phyloP scores from a whole-genome alignment of 495 filamentous ascomycete genomes.

The Penicillium daleae region DNA sequence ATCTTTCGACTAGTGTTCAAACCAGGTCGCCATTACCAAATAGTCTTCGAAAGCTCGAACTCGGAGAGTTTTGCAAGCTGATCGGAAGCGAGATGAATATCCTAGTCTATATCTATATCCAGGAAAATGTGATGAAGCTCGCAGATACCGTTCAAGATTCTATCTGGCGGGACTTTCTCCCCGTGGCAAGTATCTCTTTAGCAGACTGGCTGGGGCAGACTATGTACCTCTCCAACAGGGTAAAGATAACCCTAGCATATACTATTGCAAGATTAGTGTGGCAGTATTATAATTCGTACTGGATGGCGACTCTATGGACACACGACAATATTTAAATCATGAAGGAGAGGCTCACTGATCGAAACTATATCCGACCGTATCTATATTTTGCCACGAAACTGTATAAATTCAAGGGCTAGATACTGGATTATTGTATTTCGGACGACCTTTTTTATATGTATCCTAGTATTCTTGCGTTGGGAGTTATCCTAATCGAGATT shows the following conservation, averaged over 20 bases:
- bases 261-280: neutral
- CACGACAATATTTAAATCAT: neutral
- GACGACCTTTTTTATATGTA: neutral
- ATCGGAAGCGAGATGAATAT: neutral
- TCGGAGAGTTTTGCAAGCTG: neutral
- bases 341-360: neutral
- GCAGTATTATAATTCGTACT: neutral
- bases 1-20: neutral
- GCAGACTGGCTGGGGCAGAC: neutral
- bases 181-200: neutral
- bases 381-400: neutral
- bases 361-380: neutral
- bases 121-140: neutral
- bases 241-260: neutral
- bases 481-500: neutral
- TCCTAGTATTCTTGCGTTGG: neutral
- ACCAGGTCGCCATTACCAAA: neutral
- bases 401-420: neutral
- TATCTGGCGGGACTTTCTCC: neutral
- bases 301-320: neutral
- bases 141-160: neutral
- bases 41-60: neutral
- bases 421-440: neutral
- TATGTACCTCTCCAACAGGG: neutral
- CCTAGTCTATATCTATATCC: neutral